Evolutionary conservation across 306 rosid species (phyloP).

Genomic region (Vigna radiata): DNA sequence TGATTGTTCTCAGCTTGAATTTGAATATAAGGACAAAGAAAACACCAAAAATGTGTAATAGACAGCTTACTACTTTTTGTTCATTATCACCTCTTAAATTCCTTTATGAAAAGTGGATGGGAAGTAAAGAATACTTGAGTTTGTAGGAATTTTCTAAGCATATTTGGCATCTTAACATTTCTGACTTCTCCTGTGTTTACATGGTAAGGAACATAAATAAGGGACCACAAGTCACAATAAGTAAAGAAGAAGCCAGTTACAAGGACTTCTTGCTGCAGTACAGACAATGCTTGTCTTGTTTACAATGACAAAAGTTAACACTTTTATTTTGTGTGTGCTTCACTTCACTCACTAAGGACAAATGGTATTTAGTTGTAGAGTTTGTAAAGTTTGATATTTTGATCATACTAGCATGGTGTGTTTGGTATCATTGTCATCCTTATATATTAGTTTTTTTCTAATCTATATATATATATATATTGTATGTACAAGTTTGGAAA

Average conservation of each 20-base stretch:
- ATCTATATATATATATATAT: slow-evolving; percentile 25
- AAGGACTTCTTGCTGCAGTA: slow-evolving; percentile 49
- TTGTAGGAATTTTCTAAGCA: slow-evolving; percentile 34
- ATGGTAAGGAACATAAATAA: slow-evolving; percentile 44
- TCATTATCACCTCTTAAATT: slow-evolving; percentile 29
- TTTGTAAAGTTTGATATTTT: slow-evolving; percentile 60
- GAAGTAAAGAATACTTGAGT: slow-evolving; percentile 37
- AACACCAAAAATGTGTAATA: slow-evolving; percentile 50
- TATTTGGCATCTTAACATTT: slow-evolving; percentile 38
- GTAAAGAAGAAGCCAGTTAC: slow-evolving; percentile 43
- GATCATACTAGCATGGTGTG: slow-evolving; percentile 59
- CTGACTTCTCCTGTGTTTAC: slow-evolving; percentile 44
- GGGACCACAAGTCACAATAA: slow-evolving; percentile 32
- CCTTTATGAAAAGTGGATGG: slow-evolving; percentile 33
- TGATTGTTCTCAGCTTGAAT: slow-evolving; percentile 36
- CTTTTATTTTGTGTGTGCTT: slow-evolving; percentile 28
- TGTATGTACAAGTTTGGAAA: slow-evolving; percentile 45
- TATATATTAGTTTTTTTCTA: slow-evolving; percentile 15
- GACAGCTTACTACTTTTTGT: slow-evolving; percentile 38
- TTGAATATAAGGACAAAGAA: slow-evolving; percentile 44
- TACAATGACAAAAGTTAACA: slow-evolving; percentile 35
- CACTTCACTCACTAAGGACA: slow-evolving; percentile 24
- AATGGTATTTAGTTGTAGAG: slow-evolving; percentile 41
- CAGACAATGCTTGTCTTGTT: slow-evolving; percentile 45
- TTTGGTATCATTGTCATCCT: slow-evolving; percentile 47